Evolutionary conservation across 257 asterid species (phyloP).

Genomic region (Nicotiana knightiana): DNA sequence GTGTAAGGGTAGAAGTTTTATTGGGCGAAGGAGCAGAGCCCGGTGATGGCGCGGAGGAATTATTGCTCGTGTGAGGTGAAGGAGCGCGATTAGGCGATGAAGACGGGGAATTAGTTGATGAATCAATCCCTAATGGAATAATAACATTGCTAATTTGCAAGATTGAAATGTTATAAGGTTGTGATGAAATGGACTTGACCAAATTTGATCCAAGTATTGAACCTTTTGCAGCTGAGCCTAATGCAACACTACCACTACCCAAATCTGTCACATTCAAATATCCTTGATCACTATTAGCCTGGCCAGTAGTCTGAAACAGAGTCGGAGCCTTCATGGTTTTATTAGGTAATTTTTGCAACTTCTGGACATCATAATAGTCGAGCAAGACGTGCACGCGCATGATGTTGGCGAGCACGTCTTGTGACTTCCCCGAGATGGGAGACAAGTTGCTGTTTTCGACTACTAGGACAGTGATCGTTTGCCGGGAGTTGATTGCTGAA

Average conservation of each 20-base stretch:
- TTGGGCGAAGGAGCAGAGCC: not conserved
- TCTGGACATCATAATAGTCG: conserved; percentile 46
- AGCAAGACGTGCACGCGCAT: conserved; percentile 50
- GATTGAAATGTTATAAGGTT: conserved; percentile 48
- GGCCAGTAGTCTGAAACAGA: conserved; percentile 44
- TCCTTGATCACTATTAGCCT: conserved; percentile 44
- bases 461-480: conserved; percentile 43
- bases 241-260: conserved; percentile 6
- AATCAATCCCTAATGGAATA: conserved; percentile 42
- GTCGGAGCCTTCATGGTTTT: conserved; percentile 32
- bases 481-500: conserved; percentile 33
- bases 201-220: conserved; percentile 28
- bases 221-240: conserved; percentile 45
- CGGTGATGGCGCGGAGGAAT: conserved; percentile 1
- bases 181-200: conserved; percentile 27
- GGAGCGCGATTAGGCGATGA: conserved; percentile 16
- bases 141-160: conserved; percentile 44
- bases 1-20: not conserved
- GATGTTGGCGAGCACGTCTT: conserved; percentile 18
- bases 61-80: not conserved
- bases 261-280: conserved; percentile 33
- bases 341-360: conserved; percentile 23
- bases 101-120: conserved; percentile 8
- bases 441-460: conserved; percentile 38
- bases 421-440: conserved; percentile 25